Percentiles rank a stretch among this genome's conserved stretches.
Conservation (phyloP, 2,329 filamentous ascomycete species). For the Calonectria hawksworthii region DNA sequence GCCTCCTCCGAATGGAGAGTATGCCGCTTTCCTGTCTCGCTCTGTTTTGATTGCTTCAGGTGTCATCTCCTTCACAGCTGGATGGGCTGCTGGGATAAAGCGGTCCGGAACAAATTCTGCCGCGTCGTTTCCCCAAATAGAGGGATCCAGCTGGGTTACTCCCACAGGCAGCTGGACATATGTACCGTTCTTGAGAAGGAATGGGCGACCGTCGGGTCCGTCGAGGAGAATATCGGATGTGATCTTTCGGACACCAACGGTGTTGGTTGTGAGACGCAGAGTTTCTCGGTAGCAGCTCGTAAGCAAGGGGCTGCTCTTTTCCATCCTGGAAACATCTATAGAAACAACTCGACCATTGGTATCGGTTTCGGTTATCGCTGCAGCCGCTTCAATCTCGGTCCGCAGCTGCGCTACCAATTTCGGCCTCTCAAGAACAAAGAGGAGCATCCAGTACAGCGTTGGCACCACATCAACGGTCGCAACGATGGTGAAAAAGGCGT, state of each 20-base stretch:
- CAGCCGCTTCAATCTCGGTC: conserved; percentile 34
- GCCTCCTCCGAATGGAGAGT: conserved; percentile 52
- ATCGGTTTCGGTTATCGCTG: not conserved
- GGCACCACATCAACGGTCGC: conserved; percentile 53
- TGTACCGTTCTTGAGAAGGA: conserved; percentile 47
- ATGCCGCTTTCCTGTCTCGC: conserved; percentile 40
- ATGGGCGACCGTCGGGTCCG: conserved; percentile 39
- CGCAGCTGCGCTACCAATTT: conserved; percentile 39
- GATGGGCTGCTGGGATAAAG: conserved; percentile 29
- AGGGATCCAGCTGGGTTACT: conserved; percentile 39
- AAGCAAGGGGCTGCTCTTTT: conserved; percentile 57
- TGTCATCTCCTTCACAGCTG: conserved; percentile 1
- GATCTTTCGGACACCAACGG: conserved; percentile 56
- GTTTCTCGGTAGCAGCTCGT: conserved; percentile 61
- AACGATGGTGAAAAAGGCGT: conserved; percentile 47
- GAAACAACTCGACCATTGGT: conserved; percentile 26
- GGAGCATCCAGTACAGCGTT: conserved; percentile 54
- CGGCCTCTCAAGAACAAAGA: conserved; percentile 46
- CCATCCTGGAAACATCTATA: conserved; percentile 55
- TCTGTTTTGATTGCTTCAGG: conserved; percentile 24
- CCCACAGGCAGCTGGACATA: conserved; percentile 46
- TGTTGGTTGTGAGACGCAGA: conserved; percentile 56
- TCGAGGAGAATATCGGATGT: conserved; percentile 55
- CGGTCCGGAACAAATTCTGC: conserved; percentile 41
- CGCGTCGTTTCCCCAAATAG: conserved; percentile 43